phyloP scores from a whole-genome alignment of 108 stramenopile genomes.

The Skeletonema menzelii region DNA sequence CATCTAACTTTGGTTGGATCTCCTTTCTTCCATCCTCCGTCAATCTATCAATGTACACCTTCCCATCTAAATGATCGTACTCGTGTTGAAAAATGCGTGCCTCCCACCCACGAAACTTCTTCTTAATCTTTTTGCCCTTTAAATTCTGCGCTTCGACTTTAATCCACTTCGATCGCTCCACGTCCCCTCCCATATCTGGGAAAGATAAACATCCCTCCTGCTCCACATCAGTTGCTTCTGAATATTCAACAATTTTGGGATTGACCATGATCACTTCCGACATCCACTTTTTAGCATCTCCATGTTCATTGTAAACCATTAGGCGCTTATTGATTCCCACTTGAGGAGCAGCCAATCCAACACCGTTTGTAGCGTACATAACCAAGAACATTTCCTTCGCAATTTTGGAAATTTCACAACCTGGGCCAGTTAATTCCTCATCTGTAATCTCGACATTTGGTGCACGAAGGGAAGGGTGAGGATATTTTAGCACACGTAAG shows the following conservation, averaged over 20 bases:
- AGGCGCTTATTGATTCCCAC: constrained; percentile 90
- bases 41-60: constrained; percentile 81
- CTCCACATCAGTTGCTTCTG: constrained; percentile 63
- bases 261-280: constrained; percentile 85
- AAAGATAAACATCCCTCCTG: constrained; percentile 93
- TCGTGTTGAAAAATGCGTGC: constrained; percentile 97
- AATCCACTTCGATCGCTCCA: constrained; percentile 82
- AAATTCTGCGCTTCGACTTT: constrained; percentile 88
- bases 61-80: constrained; percentile 95
- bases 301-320: constrained; percentile 93
- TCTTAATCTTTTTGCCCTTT: constrained; percentile 85
- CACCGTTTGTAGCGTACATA: constrained; percentile 95
- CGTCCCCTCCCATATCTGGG: constrained; percentile 90
- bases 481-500: constrained; percentile 90
- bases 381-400: constrained; percentile 93
- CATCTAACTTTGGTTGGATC: constrained; percentile 66
- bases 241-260: constrained; percentile 78
- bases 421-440: constrained; percentile 56
- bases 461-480: constrained; percentile 86
- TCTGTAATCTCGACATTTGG: constrained; percentile 70
- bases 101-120: constrained; percentile 80
- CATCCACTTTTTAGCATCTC: constrained; percentile 80
- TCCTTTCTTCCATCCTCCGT: constrained; percentile 57
- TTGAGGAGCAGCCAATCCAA: constrained; percentile 91
- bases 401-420: constrained; percentile 66